Evolutionary conservation across 495 filamentous ascomycete genomes (phyloP), one percentile per base, ranked within the genome.

Genomic region (Aspergillus cristatus): DNA sequence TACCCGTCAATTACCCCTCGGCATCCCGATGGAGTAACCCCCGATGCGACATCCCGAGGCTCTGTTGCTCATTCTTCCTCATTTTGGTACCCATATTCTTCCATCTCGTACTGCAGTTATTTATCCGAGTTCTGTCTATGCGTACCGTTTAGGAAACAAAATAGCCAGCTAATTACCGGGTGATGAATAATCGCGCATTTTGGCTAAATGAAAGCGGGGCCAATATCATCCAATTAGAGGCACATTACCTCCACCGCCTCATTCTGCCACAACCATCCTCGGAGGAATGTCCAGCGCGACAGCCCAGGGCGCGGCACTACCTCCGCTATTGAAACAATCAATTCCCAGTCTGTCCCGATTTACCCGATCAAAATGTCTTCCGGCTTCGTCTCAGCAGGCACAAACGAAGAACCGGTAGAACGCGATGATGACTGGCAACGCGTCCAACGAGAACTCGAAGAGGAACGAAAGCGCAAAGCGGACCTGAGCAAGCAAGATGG

Each of bases 301-400:
- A 24, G 4, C 4, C 20, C 8, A 8, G 8, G 4, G 20, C 4
- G 20, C 20, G 4, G 4, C 20, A 24, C 20, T 8, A 8, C 20
- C 4, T 14, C 12, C 34, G 4, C 11, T 26, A 3, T 3, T 37
- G 14, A 3, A 3, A 7, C 35, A 12, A 12, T 14, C 4, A 24
- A 13, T 25, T 11, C 11, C 18, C 10, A 16, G 11, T 6, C 6
- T 24, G 4, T 4, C 20, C 20, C 20, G 8, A 24, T 24, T 24
- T 24, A 24, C 4, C 7, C 18, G 17, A 24, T 37, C 42, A 50
- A 34, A 16, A 86, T 88, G 84, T 75, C 83, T 33, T 93, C 86
- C 10, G 84, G 90, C 29, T 98, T 98, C 63, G 79, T 96, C 29
- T 88, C 90, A 7, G 85, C 75, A 25, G 91, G 91, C 28, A 83